Evolutionary conservation across 345 rosid species (phyloP).

Genomic region (Balakata baccata): DNA sequence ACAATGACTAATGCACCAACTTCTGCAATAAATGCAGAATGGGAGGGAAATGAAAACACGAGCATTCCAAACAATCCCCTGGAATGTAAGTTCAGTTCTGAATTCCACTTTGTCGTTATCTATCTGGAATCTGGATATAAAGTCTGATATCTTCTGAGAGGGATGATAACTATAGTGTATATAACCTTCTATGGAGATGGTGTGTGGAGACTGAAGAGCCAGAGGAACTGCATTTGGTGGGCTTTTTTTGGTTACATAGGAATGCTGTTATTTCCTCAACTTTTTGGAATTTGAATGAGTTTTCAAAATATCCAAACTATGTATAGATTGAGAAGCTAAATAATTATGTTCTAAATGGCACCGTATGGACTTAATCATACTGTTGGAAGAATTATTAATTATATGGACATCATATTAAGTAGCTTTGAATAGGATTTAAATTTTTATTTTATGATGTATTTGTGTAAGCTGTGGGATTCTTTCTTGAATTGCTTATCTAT

Average conservation of each 20-base stretch:
- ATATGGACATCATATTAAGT: background rate
- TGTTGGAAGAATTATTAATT: background rate
- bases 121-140: background rate
- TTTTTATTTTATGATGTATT: background rate
- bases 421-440: background rate
- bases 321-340: background rate
- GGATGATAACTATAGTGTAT: background rate
- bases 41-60: slow-evolving; percentile 42
- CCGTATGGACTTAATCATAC: background rate
- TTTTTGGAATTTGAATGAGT: background rate
- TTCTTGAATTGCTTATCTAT: background rate
- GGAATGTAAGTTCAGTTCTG: slow-evolving; percentile 65
- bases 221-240: no score
- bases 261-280: background rate
- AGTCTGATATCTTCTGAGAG: background rate
- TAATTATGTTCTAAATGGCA: background rate
- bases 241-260: background rate
- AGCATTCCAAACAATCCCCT: slow-evolving; percentile 36
- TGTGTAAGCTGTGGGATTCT: background rate
- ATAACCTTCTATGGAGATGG: background rate
- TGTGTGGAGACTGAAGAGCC: no score
- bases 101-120: slow-evolving; percentile 11
- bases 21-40: slow-evolving; percentile 36
- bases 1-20: slow-evolving; percentile 33
- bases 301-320: background rate